Evolutionary conservation across 2,329 filamentous ascomycete genomes (phyloP).

Genomic region (Paracamarosporium sp.): DNA sequence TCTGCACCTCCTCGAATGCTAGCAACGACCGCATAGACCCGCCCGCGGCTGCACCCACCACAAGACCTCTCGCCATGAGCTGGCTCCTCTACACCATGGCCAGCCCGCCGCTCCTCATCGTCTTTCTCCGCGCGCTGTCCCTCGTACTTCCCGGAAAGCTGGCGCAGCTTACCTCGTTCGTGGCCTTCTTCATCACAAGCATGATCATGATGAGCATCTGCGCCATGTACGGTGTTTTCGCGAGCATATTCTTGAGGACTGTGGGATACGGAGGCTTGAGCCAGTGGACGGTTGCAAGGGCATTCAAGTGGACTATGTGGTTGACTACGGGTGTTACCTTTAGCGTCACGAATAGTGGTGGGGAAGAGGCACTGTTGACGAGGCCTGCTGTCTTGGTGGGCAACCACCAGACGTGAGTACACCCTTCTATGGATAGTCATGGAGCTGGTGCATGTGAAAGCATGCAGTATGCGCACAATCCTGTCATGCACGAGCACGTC

Average conservation of each 20-base stretch:
- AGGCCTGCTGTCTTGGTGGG: slow-evolving; percentile 89
- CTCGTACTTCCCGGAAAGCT: slow-evolving; percentile 34
- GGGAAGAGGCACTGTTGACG: slow-evolving; percentile 39
- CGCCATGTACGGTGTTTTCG: slow-evolving; percentile 76
- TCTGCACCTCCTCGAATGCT: slow-evolving; percentile 4
- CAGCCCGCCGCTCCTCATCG: slow-evolving; percentile 31
- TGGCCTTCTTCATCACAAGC: slow-evolving; percentile 65
- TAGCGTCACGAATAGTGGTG: slow-evolving; percentile 60
- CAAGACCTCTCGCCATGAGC: slow-evolving; percentile 32
- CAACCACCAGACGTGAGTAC: slow-evolving; percentile 81
- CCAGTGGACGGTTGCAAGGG: slow-evolving; percentile 83
- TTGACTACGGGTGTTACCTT: slow-evolving; percentile 80
- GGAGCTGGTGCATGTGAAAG: neutral
- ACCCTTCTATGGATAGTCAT: neutral
- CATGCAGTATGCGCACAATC: neutral
- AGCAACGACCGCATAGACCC: slow-evolving; percentile 9
- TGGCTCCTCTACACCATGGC: slow-evolving; percentile 40
- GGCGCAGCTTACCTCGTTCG: slow-evolving; percentile 61
- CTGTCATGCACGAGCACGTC: neutral
- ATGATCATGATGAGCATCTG: slow-evolving; percentile 45
- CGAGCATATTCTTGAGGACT: slow-evolving; percentile 73
- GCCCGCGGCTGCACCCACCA: slow-evolving; percentile 7
- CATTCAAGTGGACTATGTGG: slow-evolving; percentile 82
- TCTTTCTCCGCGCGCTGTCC: slow-evolving; percentile 37
- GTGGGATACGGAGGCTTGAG: slow-evolving; percentile 76